Evolutionary conservation across 305 asterid genomes (phyloP).

Genomic region (Solanum hybrid): DNA sequence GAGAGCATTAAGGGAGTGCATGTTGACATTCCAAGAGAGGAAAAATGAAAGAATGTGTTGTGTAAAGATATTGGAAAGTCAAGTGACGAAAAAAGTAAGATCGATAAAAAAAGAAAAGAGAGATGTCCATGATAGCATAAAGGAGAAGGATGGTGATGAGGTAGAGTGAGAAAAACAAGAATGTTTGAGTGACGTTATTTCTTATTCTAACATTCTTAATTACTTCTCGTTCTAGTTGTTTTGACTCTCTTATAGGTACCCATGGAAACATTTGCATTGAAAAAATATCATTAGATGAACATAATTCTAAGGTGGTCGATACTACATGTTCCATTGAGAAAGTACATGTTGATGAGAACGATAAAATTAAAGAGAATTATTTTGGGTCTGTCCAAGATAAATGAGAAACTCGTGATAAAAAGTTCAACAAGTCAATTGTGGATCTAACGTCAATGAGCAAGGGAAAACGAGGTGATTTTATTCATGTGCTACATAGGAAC

Average conservation of each 20-base stretch:
- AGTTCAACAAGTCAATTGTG: no score
- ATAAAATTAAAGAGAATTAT: no score
- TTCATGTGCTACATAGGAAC: no score
- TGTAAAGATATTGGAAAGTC: background rate
- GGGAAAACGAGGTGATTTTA: no score
- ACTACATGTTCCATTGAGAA: no score
- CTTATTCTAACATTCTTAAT: background rate
- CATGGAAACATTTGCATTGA: background rate
- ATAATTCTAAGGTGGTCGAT: background rate
- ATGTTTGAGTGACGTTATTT: no score
- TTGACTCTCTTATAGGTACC: background rate
- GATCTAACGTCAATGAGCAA: no score
- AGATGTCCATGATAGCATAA: background rate
- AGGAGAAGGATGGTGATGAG: background rate
- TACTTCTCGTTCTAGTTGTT: background rate
- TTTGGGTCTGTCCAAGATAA: no score
- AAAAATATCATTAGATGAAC: background rate
- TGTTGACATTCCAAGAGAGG: background rate
- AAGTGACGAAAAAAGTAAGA: background rate
- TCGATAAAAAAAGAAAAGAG: background rate
- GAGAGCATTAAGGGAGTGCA: background rate
- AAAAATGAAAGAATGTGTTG: background rate
- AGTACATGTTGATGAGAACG: no score
- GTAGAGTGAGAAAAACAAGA: no score
- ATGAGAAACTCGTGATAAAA: no score